A percentile compares a stretch with the other conserved stretches of the same genome.
Conservation (phyloP, 1,139 yeast genomes). For the Sugiyamaella castrensis region DNA sequence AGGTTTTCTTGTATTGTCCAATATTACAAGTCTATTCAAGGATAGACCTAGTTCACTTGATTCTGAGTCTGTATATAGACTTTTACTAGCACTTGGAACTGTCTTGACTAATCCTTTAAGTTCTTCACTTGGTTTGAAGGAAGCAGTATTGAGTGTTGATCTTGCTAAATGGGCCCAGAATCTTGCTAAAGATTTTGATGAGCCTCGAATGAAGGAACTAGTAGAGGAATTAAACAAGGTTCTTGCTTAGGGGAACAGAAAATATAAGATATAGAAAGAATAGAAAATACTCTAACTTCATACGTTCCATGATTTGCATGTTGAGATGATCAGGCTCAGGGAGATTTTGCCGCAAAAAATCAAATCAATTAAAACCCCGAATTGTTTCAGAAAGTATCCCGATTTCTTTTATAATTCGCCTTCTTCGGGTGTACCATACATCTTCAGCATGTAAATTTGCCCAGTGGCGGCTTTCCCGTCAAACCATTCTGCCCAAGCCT, state of each 20-base stretch:
- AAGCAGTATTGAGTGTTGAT: constrained; percentile 10
- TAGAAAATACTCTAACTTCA: too few species aligned
- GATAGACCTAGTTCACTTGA: constrained; percentile 23
- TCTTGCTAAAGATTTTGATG: constrained; percentile 5
- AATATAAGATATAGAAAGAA: too few species aligned
- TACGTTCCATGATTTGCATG: too few species aligned
- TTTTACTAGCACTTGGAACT: constrained; percentile 55
- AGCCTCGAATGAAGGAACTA: constrained; percentile 10
- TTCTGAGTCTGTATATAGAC: constrained; percentile 58
- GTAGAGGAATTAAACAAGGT: constrained; percentile 1
- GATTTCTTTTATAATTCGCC: too few species aligned
- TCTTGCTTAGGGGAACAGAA: background rate
- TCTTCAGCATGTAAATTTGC: too few species aligned
- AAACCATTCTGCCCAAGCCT: too few species aligned
- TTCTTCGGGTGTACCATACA: too few species aligned
- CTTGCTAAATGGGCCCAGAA: constrained; percentile 9
- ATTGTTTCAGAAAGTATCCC: too few species aligned
- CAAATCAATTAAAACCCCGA: too few species aligned
- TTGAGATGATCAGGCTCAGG: too few species aligned
- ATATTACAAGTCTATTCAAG: constrained; percentile 23
- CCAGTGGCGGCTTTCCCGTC: too few species aligned
- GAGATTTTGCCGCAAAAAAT: too few species aligned
- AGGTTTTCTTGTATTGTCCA: constrained; percentile 30
- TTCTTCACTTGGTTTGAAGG: constrained; percentile 7
- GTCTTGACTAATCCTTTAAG: constrained; percentile 16